A percentile compares a stretch with the other conserved stretches of the same genome.
Conservation (phyloP, 805 yeast genomes). For the Barnettozyma sp. region DNA sequence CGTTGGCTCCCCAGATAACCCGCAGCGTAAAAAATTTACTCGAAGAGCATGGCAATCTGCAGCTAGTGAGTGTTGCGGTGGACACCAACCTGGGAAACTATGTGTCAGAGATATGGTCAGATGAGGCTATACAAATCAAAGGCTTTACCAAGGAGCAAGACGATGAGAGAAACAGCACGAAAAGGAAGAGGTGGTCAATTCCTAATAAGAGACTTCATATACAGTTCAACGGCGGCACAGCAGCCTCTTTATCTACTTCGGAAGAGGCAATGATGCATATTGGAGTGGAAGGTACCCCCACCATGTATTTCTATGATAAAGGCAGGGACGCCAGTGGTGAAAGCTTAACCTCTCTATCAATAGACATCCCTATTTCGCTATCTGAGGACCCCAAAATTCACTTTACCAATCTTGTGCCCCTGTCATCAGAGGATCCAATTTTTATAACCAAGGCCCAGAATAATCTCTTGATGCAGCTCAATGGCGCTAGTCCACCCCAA, state of each 20-base stretch:
- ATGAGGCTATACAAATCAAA: conserved; percentile 2
- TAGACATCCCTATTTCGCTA: conserved; percentile 3
- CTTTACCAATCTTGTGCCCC: conserved; percentile 3
- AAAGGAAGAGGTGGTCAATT: neutral
- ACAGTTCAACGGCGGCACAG: neutral
- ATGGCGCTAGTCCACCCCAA: conserved; percentile 6
- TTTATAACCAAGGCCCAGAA: conserved; percentile 5
- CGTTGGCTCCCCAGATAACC: neutral
- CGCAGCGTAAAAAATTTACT: neutral
- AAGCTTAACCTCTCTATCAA: conserved; percentile 1
- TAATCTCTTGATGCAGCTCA: conserved; percentile 6
- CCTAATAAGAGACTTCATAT: neutral
- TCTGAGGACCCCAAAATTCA: neutral
- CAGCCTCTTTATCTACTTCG: neutral
- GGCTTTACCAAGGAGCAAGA: neutral
- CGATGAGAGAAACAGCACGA: neutral
- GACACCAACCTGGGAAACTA: conserved; percentile 4
- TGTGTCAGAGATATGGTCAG: conserved; percentile 4
- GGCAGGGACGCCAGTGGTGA: neutral
- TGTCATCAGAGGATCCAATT: neutral
- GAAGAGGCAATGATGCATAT: conserved; percentile 1
- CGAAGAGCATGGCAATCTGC: neutral
- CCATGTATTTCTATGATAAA: neutral
- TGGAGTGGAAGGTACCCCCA: neutral
- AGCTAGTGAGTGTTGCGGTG: conserved; percentile 1